phyloP scores from a whole-genome alignment of 202 grass and related monocot genomes.

The Schoenoplectus triqueter region DNA sequence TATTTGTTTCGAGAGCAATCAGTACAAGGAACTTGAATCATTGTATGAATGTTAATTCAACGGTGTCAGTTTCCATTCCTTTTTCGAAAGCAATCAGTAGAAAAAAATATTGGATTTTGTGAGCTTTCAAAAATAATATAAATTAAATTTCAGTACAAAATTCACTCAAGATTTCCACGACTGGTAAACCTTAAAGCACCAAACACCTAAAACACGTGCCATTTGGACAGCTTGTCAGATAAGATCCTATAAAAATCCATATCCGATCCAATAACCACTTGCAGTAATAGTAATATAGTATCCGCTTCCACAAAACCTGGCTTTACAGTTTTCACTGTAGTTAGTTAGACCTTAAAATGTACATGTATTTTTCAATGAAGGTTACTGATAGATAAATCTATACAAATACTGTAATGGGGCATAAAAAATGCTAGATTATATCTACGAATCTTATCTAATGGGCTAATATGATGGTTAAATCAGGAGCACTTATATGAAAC shows the following conservation, averaged over 20 bases:
- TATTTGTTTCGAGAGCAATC: too few relatives aligned
- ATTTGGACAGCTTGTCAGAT: background rate
- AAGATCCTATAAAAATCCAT: background rate
- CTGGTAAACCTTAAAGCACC: constrained; percentile 72
- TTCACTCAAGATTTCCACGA: constrained; percentile 33
- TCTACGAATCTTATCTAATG: background rate
- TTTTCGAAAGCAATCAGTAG: too few relatives aligned
- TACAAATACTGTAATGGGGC: background rate
- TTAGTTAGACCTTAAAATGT: too few relatives aligned
- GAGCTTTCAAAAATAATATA: too few relatives aligned
- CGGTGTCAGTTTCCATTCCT: too few relatives aligned
- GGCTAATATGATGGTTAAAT: background rate
- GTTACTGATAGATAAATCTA: background rate
- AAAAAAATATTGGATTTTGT: too few relatives aligned
- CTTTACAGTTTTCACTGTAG: background rate
- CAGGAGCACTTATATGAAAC: background rate
- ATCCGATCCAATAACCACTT: background rate
- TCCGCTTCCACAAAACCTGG: background rate
- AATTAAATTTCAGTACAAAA: constrained; percentile 20
- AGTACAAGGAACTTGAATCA: too few relatives aligned
- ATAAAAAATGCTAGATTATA: background rate
- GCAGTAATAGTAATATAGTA: background rate
- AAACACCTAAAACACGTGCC: constrained; percentile 45
- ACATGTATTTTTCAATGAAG: background rate
- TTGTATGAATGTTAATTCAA: too few relatives aligned